Evolutionary conservation across 352 stramenopile species (phyloP), one percentile per base, ranked within the genome.

Genomic region (Phytophthora foliorum): DNA sequence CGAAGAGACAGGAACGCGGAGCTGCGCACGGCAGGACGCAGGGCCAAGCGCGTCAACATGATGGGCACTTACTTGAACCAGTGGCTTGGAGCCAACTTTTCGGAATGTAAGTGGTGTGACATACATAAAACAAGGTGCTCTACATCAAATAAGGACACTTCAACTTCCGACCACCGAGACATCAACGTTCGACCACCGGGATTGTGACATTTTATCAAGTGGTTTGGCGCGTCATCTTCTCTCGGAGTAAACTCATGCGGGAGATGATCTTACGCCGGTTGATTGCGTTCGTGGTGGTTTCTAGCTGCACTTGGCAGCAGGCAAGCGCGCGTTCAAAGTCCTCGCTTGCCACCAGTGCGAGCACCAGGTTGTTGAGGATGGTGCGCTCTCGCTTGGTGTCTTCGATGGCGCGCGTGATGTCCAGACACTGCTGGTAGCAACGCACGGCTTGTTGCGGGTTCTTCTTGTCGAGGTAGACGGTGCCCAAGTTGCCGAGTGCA

Each of bases 361-460:
- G 84, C 39, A 95, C 84, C 10, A 95, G 72, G 52, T 95, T 95
- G 71, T 95, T 94, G 17, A 95, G 75, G 57, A 95, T 94, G 4
- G 84, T 92, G 13, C 86, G 86, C 56, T 95, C 88, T 9, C 88
- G 79, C 60, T 94, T 95, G 22, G 80, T 77, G 52, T 94, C 86
- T 13, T 85, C 74, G 41, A 94, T 90, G 4, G 79, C 74, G 11
- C 81, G 82, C 9, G 86, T 93, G 56, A 94, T 90, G 49, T 86
- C 84, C 39, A 94, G 73, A 44, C 84, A 94, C 46, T 90, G 84
- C 57, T 91, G 68, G 67, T 95, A 94, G 74, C 86, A 95, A 41
- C 63, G 60, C 41, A 94, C 86, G 10, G 88, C 88, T 29, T 93
- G 81, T 21, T 81, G 63, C 2, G 84, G 74, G n/a, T 89, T 88